phyloP scores from a whole-genome alignment of 73 alveolate species.

The Paraurostyla sp. region DNA sequence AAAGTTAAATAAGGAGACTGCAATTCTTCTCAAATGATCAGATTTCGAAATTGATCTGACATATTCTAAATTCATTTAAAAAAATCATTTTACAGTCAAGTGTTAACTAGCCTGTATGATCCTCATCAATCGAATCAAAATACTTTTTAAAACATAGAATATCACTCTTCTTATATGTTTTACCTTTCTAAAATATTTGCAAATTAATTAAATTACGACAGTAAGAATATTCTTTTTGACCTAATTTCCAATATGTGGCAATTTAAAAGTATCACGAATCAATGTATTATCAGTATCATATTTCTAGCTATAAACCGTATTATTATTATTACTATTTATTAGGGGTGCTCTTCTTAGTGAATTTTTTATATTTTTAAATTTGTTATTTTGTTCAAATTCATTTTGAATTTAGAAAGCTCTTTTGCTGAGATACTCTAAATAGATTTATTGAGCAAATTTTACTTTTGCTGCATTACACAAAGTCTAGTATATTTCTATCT shows the following conservation, averaged over 20 bases:
- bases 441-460: neutral
- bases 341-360: neutral
- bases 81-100: constrained; percentile 18
- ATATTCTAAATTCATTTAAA: constrained; percentile 9
- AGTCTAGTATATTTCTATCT: neutral
- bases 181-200: constrained; percentile 43
- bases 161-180: constrained; percentile 57
- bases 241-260: neutral
- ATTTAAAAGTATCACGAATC: neutral
- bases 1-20: constrained; percentile 64
- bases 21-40: constrained; percentile 67
- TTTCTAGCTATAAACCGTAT: neutral
- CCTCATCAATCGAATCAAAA: constrained; percentile 66
- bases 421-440: constrained; percentile 24
- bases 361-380: neutral
- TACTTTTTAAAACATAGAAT: constrained; percentile 59
- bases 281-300: neutral
- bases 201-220: constrained; percentile 16
- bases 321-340: neutral
- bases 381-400: constrained; percentile 27
- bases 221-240: constrained; percentile 61
- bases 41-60: constrained; percentile 70
- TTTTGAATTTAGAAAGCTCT: constrained; percentile 44
- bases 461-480: constrained; percentile 24
- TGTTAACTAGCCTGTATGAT: constrained; percentile 64